phyloP scores from a whole-genome alignment of 441 rosid species.

The Sinapis alba region DNA sequence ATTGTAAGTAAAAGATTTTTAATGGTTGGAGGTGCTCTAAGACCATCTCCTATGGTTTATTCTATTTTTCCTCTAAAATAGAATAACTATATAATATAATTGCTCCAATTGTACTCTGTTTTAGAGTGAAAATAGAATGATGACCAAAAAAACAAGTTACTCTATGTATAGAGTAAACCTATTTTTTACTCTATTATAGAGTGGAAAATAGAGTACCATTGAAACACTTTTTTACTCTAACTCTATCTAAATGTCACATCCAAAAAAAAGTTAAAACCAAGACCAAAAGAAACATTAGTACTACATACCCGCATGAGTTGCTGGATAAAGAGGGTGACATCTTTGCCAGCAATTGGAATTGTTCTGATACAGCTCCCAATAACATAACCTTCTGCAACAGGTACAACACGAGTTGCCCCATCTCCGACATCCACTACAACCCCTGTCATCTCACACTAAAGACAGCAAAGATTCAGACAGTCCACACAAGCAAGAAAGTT shows the following conservation, averaged over 20 bases:
- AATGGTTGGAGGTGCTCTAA: too few relatives aligned
- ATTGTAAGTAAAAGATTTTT: too few relatives aligned
- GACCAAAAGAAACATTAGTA: background rate
- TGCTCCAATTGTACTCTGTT: too few relatives aligned
- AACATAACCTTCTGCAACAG: conserved; percentile 99
- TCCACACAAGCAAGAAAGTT: conserved; percentile 3
- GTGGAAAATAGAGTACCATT: too few relatives aligned
- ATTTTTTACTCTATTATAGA: too few relatives aligned
- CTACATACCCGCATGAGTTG: conserved; percentile 96
- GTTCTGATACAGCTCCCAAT: conserved; percentile 97
- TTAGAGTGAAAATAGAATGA: too few relatives aligned
- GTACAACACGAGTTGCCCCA: conserved; percentile 94
- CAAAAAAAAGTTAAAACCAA: background rate
- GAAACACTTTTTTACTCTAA: too few relatives aligned
- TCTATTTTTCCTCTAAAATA: too few relatives aligned
- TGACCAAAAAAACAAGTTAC: too few relatives aligned
- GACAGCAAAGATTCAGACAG: conserved; percentile 30
- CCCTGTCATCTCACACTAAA: conserved; percentile 99
- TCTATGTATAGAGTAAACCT: too few relatives aligned
- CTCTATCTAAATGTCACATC: background rate
- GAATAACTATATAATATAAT: too few relatives aligned
- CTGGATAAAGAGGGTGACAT: conserved; percentile 89
- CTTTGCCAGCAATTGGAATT: conserved; percentile 90
- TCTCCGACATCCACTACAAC: conserved; percentile 99
- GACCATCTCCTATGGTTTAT: too few relatives aligned